These are phyloP conservation scores for Anthoceros angustus DNA, from an alignment of 225 moss, liverwort and hornwort species.

Conservation along the genomic window DNA sequence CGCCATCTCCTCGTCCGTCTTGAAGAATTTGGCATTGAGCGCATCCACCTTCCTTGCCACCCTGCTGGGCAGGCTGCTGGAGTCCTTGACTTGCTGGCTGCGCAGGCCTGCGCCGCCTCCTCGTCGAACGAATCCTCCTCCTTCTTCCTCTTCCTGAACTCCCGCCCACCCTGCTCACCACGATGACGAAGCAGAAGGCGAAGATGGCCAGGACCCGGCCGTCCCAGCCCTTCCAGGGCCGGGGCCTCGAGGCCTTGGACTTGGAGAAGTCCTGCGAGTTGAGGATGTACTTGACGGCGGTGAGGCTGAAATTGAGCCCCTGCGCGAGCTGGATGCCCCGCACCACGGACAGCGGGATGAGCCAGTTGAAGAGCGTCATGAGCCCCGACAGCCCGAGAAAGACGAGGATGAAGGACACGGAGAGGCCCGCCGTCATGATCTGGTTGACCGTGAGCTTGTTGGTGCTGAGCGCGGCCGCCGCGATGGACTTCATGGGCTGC, in stretches of 20 bases:
- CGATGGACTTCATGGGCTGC: constrained; percentile 92
- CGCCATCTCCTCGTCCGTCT: constrained; percentile 3
- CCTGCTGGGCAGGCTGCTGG: background rate
- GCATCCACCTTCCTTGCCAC: background rate
- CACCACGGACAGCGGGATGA: constrained; percentile 56
- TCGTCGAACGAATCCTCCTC: constrained; percentile 15
- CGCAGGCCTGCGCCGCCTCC: constrained; percentile 16
- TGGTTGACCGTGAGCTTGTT: constrained; percentile 55
- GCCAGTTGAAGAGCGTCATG: constrained; percentile 48
- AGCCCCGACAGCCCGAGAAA: constrained; percentile 54
- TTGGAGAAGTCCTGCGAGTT: constrained; percentile 45
- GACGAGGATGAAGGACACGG: constrained; percentile 35
- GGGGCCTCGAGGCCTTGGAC: constrained; percentile 18
- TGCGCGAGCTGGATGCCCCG: constrained; percentile 66
- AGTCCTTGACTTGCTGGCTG: background rate
- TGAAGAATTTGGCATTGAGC: background rate
- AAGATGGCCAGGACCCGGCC: constrained; percentile 49
- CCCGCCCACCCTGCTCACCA: constrained; percentile 36
- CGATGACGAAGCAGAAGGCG: constrained; percentile 39
- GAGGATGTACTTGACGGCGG: constrained; percentile 66
- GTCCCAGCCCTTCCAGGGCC: constrained; percentile 51
- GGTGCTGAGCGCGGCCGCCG: constrained; percentile 51
- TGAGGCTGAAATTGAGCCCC: constrained; percentile 59
- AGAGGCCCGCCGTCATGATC: constrained; percentile 79
- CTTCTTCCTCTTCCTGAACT: background rate